These are phyloP conservation scores for Eimeria praecox DNA, from an alignment of 169 alveolate genomes.

Conservation along the genomic window DNA sequence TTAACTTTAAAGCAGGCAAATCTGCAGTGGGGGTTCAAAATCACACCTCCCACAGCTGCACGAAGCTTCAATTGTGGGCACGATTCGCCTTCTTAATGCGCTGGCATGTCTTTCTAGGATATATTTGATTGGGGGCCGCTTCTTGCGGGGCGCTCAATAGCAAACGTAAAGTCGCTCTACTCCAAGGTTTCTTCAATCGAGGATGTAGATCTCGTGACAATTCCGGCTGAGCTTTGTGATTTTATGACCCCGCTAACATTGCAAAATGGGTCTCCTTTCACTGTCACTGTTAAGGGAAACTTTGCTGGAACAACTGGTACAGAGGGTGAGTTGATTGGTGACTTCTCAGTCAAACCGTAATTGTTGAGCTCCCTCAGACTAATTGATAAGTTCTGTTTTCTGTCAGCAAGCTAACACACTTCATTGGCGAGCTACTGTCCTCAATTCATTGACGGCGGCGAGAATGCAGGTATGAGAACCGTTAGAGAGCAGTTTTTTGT, in stretches of 20 bases:
- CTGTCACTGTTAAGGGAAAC: constrained; percentile 55
- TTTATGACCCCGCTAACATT: constrained; percentile 17
- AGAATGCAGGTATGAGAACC: background rate
- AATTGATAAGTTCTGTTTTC: background rate
- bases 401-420: background rate
- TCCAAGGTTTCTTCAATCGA: constrained; percentile 29
- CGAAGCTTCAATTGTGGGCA: background rate
- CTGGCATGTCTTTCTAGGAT: constrained; percentile 80
- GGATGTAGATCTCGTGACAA: constrained; percentile 4
- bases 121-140: constrained; percentile 96
- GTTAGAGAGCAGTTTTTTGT: too few relatives aligned
- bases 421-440: background rate
- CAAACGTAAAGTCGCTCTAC: constrained; percentile 78
- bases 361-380: background rate
- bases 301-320: constrained; percentile 17
- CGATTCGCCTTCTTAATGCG: background rate
- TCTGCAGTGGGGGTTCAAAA: background rate
- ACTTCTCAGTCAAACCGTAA: background rate
- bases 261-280: constrained; percentile 60
- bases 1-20: background rate
- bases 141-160: constrained; percentile 92
- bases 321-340: constrained; percentile 36
- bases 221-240: constrained; percentile 69
- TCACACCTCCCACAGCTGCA: background rate
- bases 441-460: background rate